These are phyloP conservation scores for Penicillium capsulatum DNA, from an alignment of 2,329 filamentous ascomycete species.

Conservation along the genomic window DNA sequence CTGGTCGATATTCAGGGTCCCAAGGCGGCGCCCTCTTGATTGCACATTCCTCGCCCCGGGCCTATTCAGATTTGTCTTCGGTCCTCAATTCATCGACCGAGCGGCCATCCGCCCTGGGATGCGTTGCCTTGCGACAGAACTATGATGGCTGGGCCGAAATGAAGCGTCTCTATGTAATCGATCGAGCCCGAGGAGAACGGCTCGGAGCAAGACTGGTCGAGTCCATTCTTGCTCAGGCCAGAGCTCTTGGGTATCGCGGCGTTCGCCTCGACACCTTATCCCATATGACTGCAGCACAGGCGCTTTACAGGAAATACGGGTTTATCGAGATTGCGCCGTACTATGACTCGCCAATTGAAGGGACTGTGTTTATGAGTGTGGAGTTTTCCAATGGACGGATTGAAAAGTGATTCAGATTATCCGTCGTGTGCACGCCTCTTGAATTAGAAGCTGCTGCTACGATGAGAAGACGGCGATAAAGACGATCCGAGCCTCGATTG, in stretches of 20 bases:
- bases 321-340: too few species aligned
- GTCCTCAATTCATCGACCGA: neutral
- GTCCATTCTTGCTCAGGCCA: slow-evolving; percentile 45
- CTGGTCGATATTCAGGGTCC: slow-evolving; percentile 50
- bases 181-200: slow-evolving; percentile 47
- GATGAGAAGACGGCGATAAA: too few species aligned
- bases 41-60: slow-evolving; percentile 26
- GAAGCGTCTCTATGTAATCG: slow-evolving; percentile 55
- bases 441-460: too few species aligned
- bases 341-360: slow-evolving; percentile 51
- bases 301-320: slow-evolving; percentile 39
- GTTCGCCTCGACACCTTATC: slow-evolving; percentile 56
- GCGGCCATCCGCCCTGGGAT: slow-evolving; percentile 39
- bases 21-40: slow-evolving; percentile 49
- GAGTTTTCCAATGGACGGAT: slow-evolving; percentile 6
- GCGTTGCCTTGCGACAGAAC: slow-evolving; percentile 47
- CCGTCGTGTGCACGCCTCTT: too few species aligned
- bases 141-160: slow-evolving; percentile 46
- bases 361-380: slow-evolving; percentile 50
- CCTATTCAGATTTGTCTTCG: neutral
- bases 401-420: neutral
- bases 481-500: too few species aligned
- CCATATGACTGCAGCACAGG: slow-evolving; percentile 49
- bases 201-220: slow-evolving; percentile 49
- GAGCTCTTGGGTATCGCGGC: slow-evolving; percentile 47